A percentile compares a stretch with the other conserved stretches of the same genome.
These are phyloP conservation scores for Fusarium begoniae DNA, from an alignment of 2,329 filamentous ascomycete species.

Conservation along the genomic window DNA sequence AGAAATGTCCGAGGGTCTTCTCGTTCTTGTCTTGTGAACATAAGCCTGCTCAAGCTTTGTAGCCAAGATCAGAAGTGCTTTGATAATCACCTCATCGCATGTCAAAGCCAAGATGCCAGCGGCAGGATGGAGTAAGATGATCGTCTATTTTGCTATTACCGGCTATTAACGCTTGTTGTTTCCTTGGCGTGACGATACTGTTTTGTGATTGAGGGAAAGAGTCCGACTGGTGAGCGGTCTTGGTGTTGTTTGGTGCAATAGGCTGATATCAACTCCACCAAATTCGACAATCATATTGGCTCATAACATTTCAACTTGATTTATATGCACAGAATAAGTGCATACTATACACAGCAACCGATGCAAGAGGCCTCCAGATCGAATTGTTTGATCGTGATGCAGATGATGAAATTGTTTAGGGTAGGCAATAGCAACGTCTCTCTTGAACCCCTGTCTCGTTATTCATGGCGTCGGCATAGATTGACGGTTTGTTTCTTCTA, in stretches of 20 bases:
- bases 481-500: background rate
- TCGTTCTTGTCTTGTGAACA: slow-evolving; percentile 11
- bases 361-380: background rate
- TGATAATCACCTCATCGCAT: slow-evolving; percentile 12
- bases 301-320: background rate
- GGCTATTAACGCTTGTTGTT: background rate
- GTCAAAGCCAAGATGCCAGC: background rate
- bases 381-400: background rate
- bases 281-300: background rate
- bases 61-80: slow-evolving; percentile 25
- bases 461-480: background rate
- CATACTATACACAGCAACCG: background rate
- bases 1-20: background rate
- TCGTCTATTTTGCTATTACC: background rate
- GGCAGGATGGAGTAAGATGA: background rate
- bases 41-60: slow-evolving; percentile 38
- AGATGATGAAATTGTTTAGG: background rate
- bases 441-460: too few species aligned
- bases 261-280: too few species aligned
- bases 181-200: background rate
- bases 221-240: background rate
- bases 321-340: background rate
- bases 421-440: background rate
- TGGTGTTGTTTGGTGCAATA: background rate
- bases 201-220: background rate